phyloP scores from a whole-genome alignment of 352 stramenopile species.

The Globisporangium carolinianum region DNA sequence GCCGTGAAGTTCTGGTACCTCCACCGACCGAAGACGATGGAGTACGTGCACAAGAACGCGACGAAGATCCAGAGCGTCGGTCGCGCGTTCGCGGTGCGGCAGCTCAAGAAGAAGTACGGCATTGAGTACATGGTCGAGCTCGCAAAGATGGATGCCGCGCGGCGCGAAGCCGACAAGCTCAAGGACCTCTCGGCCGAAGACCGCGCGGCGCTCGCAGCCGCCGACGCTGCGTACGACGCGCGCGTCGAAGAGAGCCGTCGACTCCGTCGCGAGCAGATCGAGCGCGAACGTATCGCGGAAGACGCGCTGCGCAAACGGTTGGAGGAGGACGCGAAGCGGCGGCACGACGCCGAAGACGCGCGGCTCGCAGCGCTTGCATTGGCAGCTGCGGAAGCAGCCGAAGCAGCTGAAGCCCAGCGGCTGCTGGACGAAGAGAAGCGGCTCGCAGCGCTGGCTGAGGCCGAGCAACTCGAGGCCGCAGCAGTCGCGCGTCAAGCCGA shows the following conservation, averaged over 20 bases:
- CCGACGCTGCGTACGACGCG: conserved; percentile 65
- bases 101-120: conserved; percentile 65
- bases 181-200: conserved; percentile 62
- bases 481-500: conserved; percentile 1
- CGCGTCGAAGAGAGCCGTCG: conserved; percentile 76
- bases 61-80: conserved; percentile 82
- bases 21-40: conserved; percentile 85
- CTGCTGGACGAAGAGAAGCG: conserved; percentile 11
- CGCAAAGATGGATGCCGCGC: conserved; percentile 51
- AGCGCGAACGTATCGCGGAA: conserved; percentile 49
- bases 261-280: conserved; percentile 70
- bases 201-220: conserved; percentile 31
- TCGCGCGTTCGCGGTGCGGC: conserved; percentile 69
- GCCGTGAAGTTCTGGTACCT: conserved; percentile 89
- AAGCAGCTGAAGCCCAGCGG: conserved; percentile 4
- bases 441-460: not conserved
- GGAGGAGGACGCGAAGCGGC: conserved; percentile 23
- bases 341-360: conserved; percentile 13
- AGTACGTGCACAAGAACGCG: conserved; percentile 85
- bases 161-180: conserved; percentile 53
- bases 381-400: conserved; percentile 5
- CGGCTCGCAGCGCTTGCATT: conserved; percentile 5
- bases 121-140: conserved; percentile 78
- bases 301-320: conserved; percentile 45
- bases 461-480: conserved; percentile 5